Evolutionary conservation across 2,329 filamentous ascomycete species (phyloP), one percentile per base, ranked within the genome.

Genomic region (Aspergillus glaucus): DNA sequence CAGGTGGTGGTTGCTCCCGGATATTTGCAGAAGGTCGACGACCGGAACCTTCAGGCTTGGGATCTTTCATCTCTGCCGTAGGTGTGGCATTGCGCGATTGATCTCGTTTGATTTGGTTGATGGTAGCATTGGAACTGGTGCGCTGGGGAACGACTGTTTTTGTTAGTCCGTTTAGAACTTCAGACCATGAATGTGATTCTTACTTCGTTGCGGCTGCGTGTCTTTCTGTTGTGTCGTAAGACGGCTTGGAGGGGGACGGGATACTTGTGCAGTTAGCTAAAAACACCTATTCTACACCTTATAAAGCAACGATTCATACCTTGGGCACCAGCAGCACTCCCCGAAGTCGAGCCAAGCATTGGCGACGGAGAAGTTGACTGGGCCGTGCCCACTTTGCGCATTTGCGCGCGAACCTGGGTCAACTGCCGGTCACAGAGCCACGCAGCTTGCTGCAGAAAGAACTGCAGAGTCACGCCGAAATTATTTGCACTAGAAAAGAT

Each of bases 361-460:
- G 73, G 72, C n/a, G 70, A 72, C 3, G 71, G 62, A 6, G 70
- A 67, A 24, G 58, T 65, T 12, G 72, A 72, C 24, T 72, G 67
- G 7, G 66, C 67, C 28, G 62, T 68, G 36, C 64, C 69, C 7
- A 74, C 71, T 52, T 86, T 93, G 53, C 87, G 83, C 75, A 97
- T 89, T 71, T 96, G 90, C 17, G 87, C 90, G 56, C 88, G 83
- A 43, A 97, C 88, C 65, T 96, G 89, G 0, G 88, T 87, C 24
- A 94, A 80, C 71, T 97, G 89, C 45, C 88, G 80, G 65, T 97
- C 91, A 63, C 93, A 95, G 5, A 97, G 80, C 80, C 90, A 95
- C 67, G 89, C 90, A 54, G 90, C 90, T 70, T 98, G 90, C 65
- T 95, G 88, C 14, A 96, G 80, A 28, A 98, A 79, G 62, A 97